These are phyloP conservation scores for Vigna radiata DNA, from an alignment of 306 rosid species.

Conservation along the genomic window DNA sequence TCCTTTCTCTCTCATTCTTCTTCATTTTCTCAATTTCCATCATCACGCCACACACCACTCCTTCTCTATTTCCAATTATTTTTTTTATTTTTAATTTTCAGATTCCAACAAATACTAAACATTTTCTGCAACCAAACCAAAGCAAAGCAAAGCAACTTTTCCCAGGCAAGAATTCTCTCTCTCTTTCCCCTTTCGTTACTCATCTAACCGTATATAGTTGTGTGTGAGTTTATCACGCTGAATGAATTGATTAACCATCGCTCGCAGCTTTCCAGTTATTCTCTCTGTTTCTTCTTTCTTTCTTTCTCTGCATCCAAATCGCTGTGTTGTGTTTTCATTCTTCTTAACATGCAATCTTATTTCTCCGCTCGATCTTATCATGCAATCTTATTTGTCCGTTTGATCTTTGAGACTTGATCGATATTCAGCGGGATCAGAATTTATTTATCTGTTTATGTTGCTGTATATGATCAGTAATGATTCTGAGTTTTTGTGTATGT, in stretches of 20 bases:
- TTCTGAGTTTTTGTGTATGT: not conserved
- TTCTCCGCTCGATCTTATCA: not conserved
- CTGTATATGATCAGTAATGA: not conserved
- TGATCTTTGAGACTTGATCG: constrained; percentile 37
- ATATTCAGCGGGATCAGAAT: constrained; percentile 35
- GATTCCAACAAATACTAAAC: constrained; percentile 23
- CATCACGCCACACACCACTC: constrained; percentile 29
- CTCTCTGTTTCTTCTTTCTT: not conserved
- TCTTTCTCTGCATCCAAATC: not conserved
- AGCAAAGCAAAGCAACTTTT: constrained; percentile 34
- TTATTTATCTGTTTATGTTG: not conserved
- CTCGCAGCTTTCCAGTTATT: not conserved
- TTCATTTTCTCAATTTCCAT: constrained; percentile 30
- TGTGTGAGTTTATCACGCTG: not conserved
- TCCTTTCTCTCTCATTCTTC: constrained; percentile 24
- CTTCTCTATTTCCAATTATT: not conserved
- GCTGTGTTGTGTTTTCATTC: constrained; percentile 31
- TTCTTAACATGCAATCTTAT: not conserved
- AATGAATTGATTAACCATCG: not conserved
- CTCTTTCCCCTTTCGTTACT: not conserved
- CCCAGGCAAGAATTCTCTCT: constrained; percentile 55
- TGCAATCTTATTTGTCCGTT: not conserved
- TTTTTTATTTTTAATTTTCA: not conserved
- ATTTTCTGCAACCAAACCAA: constrained; percentile 41
- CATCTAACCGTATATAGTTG: not conserved